Percentiles rank a stretch among this genome's conserved stretches.
Conservation (phyloP, 495 filamentous ascomycete species). For the Letharia lupina region DNA sequence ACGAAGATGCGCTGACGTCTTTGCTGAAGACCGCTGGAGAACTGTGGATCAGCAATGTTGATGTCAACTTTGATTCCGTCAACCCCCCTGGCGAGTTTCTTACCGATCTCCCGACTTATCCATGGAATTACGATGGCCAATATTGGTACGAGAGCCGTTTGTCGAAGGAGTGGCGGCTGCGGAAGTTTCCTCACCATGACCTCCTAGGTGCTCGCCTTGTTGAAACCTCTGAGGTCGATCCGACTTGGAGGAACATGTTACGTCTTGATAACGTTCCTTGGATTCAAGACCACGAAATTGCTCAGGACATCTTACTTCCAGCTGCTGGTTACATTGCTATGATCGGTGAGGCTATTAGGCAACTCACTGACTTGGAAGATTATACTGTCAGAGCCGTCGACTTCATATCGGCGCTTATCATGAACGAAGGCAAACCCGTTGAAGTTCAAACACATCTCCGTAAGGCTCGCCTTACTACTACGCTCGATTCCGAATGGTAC, state of each 20-base stretch:
- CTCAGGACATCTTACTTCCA: conserved; percentile 39
- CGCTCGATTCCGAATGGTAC: conserved; percentile 36
- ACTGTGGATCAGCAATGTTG: conserved; percentile 8
- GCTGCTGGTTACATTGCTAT: conserved; percentile 42
- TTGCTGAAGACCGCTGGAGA: conserved; percentile 12
- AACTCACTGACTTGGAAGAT: conserved; percentile 29
- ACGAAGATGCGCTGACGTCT: conserved; percentile 6
- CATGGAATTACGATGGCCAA: conserved; percentile 31
- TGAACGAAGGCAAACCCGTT: conserved; percentile 22
- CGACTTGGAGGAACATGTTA: conserved; percentile 34
- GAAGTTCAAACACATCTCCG: conserved; percentile 37
- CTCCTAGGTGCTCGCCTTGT: conserved; percentile 29
- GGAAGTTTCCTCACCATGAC: conserved; percentile 28
- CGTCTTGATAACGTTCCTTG: conserved; percentile 22
- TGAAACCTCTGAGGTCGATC: conserved; percentile 28
- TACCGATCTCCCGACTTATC: conserved; percentile 33
- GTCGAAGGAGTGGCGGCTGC: conserved; percentile 26
- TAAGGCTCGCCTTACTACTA: conserved; percentile 29
- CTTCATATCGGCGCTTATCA: conserved; percentile 29
- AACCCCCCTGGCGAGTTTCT: neutral
- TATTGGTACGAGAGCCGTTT: conserved; percentile 33
- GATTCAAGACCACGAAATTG: conserved; percentile 27
- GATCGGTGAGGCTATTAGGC: conserved; percentile 38
- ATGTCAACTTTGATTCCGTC: neutral
- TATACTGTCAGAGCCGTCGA: conserved; percentile 27